Conservation (phyloP, 352 stramenopile species). For the Phytopythium montanum region DNA sequence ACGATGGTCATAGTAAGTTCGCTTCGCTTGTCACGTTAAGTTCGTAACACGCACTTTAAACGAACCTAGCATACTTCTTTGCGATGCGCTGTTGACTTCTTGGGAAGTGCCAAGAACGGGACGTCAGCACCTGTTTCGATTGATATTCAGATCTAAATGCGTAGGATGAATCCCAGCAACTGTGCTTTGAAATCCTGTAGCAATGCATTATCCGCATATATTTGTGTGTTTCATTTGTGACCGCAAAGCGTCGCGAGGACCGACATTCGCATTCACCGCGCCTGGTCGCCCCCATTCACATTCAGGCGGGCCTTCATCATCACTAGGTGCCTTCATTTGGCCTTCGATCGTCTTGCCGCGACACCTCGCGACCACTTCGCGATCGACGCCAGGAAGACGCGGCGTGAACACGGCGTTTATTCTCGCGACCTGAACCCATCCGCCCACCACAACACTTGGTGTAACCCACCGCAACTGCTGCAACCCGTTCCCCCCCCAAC, state of each 20-base stretch:
- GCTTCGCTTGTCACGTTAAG: too few species aligned
- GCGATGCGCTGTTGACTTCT: background rate
- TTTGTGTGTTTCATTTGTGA: background rate
- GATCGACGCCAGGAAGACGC: too few species aligned
- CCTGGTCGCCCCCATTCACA: background rate
- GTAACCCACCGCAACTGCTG: background rate
- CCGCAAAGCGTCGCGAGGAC: background rate
- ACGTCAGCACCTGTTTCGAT: background rate
- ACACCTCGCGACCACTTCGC: too few species aligned
- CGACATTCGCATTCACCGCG: constrained; percentile 1
- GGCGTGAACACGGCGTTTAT: background rate
- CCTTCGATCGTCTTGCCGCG: background rate
- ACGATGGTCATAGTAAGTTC: too few species aligned
- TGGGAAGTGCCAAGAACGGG: background rate
- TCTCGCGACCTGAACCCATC: background rate
- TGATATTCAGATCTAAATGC: background rate
- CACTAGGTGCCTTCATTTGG: background rate
- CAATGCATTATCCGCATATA: background rate
- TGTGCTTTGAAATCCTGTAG: background rate
- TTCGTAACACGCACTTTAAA: background rate
- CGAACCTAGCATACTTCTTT: background rate
- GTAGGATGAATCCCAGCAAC: too few species aligned
- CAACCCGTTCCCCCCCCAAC: background rate
- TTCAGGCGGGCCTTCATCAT: background rate
- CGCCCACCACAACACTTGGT: background rate